phyloP scores from a whole-genome alignment of 2,329 filamentous ascomycete species.

The Fusarium poae region DNA sequence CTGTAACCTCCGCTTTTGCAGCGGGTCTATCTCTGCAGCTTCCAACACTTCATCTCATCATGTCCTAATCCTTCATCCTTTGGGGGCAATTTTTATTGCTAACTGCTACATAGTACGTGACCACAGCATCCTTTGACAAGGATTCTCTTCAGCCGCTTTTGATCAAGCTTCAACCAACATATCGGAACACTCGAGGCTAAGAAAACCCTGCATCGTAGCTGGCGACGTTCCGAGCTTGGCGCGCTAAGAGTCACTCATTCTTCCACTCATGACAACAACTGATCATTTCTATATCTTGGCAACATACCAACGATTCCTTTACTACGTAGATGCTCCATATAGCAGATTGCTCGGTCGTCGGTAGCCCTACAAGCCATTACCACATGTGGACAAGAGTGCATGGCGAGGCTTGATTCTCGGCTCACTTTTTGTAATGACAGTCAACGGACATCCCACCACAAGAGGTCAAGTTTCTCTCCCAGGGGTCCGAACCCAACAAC shows the following conservation, averaged over 20 bases:
- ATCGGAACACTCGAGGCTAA: constrained; percentile 7
- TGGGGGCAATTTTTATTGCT: not conserved
- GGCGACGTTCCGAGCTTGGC: constrained; percentile 28
- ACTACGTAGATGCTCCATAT: constrained; percentile 7
- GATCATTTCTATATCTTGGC: constrained; percentile 15
- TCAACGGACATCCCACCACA: constrained; percentile 18
- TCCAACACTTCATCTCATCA: constrained; percentile 1
- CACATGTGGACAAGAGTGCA: constrained; percentile 28
- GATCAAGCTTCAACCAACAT: constrained; percentile 8
- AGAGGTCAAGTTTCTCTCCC: constrained; percentile 10
- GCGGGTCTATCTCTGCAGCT: constrained; percentile 8
- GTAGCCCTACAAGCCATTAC: constrained; percentile 32
- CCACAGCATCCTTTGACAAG: constrained; percentile 5
- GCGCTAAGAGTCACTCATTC: constrained; percentile 5
- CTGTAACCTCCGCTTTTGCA: constrained; percentile 29
- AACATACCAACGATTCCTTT: constrained; percentile 13
- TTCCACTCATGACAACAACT: not conserved
- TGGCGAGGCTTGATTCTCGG: constrained; percentile 33
- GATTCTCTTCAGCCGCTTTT: constrained; percentile 16
- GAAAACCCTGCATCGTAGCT: constrained; percentile 28
- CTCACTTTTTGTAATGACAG: constrained; percentile 20
- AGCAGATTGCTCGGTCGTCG: constrained; percentile 2
- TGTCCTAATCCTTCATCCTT: constrained; percentile 1
- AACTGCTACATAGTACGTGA: constrained; percentile 15
- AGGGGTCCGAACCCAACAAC: constrained; percentile 23